These are phyloP conservation scores for Diaporthe sp. DNA, from an alignment of 2,329 filamentous ascomycete genomes.

Conservation along the genomic window DNA sequence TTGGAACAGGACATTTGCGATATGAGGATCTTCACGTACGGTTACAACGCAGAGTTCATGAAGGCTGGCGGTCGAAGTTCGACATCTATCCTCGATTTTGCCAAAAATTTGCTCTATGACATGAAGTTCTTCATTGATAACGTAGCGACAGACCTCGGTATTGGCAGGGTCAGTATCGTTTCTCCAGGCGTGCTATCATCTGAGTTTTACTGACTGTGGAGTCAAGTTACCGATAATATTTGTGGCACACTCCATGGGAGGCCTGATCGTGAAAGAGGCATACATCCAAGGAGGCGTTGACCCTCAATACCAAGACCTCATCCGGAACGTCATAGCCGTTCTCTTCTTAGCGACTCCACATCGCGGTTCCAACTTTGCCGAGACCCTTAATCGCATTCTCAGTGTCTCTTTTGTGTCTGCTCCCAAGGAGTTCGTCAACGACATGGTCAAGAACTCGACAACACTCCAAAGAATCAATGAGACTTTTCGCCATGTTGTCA, in stretches of 20 bases:
- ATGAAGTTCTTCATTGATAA: conserved; percentile 40
- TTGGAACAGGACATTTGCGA: neutral
- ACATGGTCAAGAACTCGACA: neutral
- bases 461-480: neutral
- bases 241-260: conserved; percentile 47
- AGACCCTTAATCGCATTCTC: conserved; percentile 43
- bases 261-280: conserved; percentile 44
- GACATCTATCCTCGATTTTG: conserved; percentile 43
- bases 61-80: neutral
- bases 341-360: conserved; percentile 48
- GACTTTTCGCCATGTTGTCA: neutral
- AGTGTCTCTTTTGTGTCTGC: neutral
- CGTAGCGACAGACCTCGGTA: neutral
- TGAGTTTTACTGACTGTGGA: too few species aligned
- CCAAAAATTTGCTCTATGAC: conserved; percentile 44
- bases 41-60: neutral
- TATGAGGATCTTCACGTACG: neutral
- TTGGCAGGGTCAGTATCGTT: neutral
- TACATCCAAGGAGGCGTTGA: conserved; percentile 44
- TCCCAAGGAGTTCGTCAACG: neutral
- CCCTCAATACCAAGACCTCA: conserved; percentile 43
- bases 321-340: conserved; percentile 42
- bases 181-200: too few species aligned
- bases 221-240: conserved; percentile 46
- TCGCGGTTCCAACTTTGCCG: conserved; percentile 44